phyloP scores from a whole-genome alignment of 1,139 yeast species.

The Lodderomyces elongisporus region DNA sequence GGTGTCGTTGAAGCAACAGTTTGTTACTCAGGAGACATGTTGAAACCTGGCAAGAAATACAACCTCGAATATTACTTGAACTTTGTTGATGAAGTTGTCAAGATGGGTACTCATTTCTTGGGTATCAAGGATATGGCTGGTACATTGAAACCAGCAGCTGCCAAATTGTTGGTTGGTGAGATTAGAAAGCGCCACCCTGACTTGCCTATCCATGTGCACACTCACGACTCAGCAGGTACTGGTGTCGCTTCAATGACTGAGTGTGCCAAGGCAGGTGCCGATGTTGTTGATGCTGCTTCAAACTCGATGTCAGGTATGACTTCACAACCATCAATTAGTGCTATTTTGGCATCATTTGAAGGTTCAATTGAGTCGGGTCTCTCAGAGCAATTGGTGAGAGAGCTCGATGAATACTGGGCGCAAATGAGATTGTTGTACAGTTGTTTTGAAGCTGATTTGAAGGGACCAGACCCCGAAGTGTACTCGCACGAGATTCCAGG shows the following conservation, averaged over 20 bases:
- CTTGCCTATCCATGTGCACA: conserved; percentile 95
- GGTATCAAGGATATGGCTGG: conserved; percentile 99
- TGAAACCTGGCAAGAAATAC: conserved; percentile 90
- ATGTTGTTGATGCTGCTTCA: conserved; percentile 94
- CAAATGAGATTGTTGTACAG: conserved; percentile 96
- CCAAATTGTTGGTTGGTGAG: conserved; percentile 69
- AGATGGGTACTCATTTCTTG: conserved; percentile 92
- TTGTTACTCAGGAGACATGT: conserved; percentile 98
- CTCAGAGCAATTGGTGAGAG: conserved; percentile 62
- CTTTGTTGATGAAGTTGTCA: conserved; percentile 78
- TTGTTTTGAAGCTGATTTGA: conserved; percentile 95
- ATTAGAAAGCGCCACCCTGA: conserved; percentile 86
- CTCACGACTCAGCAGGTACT: conserved; percentile 99
- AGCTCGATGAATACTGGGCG: conserved; percentile 93
- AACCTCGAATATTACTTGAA: conserved; percentile 83
- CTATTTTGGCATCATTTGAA: conserved; percentile 85
- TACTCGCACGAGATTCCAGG: conserved; percentile 98
- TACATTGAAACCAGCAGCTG: conserved; percentile 94
- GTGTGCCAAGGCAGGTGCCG: conserved; percentile 94
- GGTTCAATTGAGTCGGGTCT: conserved; percentile 80
- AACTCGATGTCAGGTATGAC: conserved; percentile 98
- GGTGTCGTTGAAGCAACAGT: conserved; percentile 98
- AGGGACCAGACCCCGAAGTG: conserved; percentile 99
- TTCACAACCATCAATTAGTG: conserved; percentile 94
- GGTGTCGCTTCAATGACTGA: conserved; percentile 97